phyloP scores from a whole-genome alignment of 768 basidiomycete genomes.

The Leucogyrophana mollusca region DNA sequence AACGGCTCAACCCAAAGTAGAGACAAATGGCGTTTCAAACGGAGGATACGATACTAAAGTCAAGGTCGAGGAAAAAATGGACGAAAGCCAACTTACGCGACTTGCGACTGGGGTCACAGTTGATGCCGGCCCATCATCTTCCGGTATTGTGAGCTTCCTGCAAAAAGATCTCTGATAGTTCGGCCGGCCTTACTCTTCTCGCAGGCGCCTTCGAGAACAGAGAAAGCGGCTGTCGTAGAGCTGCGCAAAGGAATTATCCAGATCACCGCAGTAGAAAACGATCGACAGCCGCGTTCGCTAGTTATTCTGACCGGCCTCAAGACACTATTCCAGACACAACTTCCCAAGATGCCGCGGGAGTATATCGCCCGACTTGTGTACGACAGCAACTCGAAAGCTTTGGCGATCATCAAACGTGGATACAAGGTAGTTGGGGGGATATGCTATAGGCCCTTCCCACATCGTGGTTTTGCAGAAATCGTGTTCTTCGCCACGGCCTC shows the following conservation, averaged over 20 bases:
- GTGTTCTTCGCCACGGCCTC: conserved; percentile 98
- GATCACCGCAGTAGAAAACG: conserved; percentile 83
- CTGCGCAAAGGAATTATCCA: conserved; percentile 80
- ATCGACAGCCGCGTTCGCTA: conserved; percentile 68
- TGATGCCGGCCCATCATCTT: conserved; percentile 52
- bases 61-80: conserved; percentile 79
- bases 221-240: conserved; percentile 80
- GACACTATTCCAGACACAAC: conserved; percentile 93
- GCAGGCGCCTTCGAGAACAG: conserved; percentile 56
- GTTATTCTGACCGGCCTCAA: conserved; percentile 94
- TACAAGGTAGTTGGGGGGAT: conserved; percentile 97
- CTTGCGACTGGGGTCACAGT: conserved; percentile 80
- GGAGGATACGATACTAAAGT: conserved; percentile 51
- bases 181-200: conserved; percentile 8
- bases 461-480: conserved; percentile 94
- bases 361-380: conserved; percentile 96
- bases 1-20: conserved; percentile 37
- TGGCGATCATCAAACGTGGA: conserved; percentile 94
- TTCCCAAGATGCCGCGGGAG: conserved; percentile 98
- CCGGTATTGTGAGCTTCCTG: conserved; percentile 45
- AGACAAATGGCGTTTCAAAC: conserved; percentile 39
- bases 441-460: conserved; percentile 94
- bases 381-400: conserved; percentile 86
- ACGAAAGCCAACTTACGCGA: conserved; percentile 72
- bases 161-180: too few species aligned